Evolutionary conservation across 116 monocot genomes (phyloP), one percentile per base, ranked within the genome.

Genomic region (Dioscorea cayenensis): DNA sequence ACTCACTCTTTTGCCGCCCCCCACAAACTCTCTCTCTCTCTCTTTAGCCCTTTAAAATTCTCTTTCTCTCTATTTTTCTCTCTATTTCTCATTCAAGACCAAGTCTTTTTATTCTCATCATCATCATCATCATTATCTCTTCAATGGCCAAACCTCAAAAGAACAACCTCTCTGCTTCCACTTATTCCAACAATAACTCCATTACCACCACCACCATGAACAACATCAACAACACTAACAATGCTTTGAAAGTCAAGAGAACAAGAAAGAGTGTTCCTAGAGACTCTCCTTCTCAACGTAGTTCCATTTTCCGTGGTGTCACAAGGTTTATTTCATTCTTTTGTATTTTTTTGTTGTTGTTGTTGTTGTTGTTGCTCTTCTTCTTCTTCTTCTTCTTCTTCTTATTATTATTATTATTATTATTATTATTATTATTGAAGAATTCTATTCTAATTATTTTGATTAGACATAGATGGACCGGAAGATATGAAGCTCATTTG

Each of bases 231-330:
- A 12, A 28, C 36, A 50, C 22, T 63, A 72, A 7, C 74, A 74
- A 35, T 7, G 36, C 27, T 14, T 55, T 50, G 63, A 92, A 89
- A 80, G 52, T 67, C 72, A 90, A 82, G 85, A 84, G 86, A 38
- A 92, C 78, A 19, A 83, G 84, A 28, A 80, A 69, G 66, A 87
- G 81, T 64, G 80, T 68, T 20, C 83, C 88, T 3, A 74, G 91
- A 25, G 89, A 89, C 0, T 81, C 85, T 14, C 83, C 91, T 18
- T 68, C 82, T 6, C 86, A 87, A 35, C 89, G 95, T 20, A 95
- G 95, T 78, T 95, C 95, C 27, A 70, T 80, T 36, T 89, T 85
- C 72, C 78, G 95, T 4, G 95, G 95, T 10, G 95, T 95, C 22
- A 95, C 95, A 63, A 94, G 90, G 94, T 90, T 48, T 13, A 1